Evolutionary conservation across 257 asterid species (phyloP), one percentile per base, ranked within the genome.

Genomic region (Anisodus acutangulus): DNA sequence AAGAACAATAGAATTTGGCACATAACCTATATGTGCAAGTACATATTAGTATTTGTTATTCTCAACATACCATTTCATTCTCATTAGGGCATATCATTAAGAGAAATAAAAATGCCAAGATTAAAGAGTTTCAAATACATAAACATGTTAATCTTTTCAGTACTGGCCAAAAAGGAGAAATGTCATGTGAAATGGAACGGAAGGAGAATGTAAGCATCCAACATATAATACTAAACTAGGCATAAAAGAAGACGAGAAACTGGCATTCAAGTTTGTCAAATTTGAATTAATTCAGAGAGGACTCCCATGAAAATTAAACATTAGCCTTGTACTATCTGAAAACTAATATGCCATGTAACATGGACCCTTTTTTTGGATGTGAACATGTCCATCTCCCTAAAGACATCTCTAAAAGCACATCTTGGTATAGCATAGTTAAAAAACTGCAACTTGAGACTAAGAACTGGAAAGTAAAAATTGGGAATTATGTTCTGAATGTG

Each of bases 261-360:
- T 72, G 59, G 43, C 35, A 72, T 19, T 72, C 60, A 72, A 47
- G 80, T 11, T 9, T 72, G 59, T 72, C 80, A 72, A 72, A 39
- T 69, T n/a, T 72, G 80, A 47, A 22, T 4, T 72, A 72, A 72
- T 72, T 19, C 59, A 47, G 80, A 71, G 39, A 47, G 59, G 39
- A 71, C 57, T 19, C 59, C 60, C 8, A 47, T 11, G 58, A 72
- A 72, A 72, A 47, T n/a, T 72, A 19, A 8, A 72, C 59, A 51
- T 72, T 72, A 72, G 2, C 4, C 39, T 72, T 47, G 59, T 19
- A 47, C 59, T 47, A 39, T 19, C 60, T 13, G 6, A 72, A 17
- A 70, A 1, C 59, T 47, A 72, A 47, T 47, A 45, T 9, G 16
- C 12, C 41, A 12, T 47, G 59, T 12, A 11, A 72, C 41, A 47